These are phyloP conservation scores for Eucalyptus microcorys DNA, from an alignment of 345 rosid genomes.

Conservation along the genomic window DNA sequence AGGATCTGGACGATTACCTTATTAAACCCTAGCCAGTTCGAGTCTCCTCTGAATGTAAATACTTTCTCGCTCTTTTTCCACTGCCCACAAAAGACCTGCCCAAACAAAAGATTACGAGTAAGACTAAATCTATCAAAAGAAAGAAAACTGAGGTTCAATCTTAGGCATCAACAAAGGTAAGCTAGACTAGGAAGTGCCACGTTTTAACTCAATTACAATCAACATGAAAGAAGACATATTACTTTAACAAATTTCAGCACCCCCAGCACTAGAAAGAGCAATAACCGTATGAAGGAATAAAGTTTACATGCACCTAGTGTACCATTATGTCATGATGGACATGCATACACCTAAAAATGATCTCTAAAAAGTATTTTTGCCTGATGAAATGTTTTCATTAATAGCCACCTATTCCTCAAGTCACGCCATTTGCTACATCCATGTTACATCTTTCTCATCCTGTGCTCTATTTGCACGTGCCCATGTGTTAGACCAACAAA, in stretches of 20 bases:
- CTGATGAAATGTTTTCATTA: neutral
- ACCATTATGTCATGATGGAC: neutral
- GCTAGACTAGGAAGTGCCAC: neutral
- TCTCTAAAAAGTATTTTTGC: neutral
- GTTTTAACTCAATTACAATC: neutral
- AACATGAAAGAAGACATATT: neutral
- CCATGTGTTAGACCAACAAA: neutral
- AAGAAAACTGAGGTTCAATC: neutral
- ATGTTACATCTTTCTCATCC: neutral
- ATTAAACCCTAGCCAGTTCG: conserved; percentile 66
- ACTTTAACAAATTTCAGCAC: neutral
- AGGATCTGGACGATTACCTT: conserved; percentile 24
- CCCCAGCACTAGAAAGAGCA: neutral
- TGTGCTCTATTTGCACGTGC: neutral
- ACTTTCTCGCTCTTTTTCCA: conserved; percentile 26
- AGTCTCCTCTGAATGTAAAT: conserved; percentile 59
- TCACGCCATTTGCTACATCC: neutral
- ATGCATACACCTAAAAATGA: neutral
- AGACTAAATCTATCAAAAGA: neutral
- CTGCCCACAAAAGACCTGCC: conserved; percentile 52
- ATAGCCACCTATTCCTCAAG: neutral
- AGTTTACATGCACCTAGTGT: neutral
- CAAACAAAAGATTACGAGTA: neutral
- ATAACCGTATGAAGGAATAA: neutral
- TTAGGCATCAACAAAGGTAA: neutral